Percentiles rank a stretch among this genome's conserved stretches.
Conservation (phyloP, 345 rosid genomes). For the Melastoma malabathricum region DNA sequence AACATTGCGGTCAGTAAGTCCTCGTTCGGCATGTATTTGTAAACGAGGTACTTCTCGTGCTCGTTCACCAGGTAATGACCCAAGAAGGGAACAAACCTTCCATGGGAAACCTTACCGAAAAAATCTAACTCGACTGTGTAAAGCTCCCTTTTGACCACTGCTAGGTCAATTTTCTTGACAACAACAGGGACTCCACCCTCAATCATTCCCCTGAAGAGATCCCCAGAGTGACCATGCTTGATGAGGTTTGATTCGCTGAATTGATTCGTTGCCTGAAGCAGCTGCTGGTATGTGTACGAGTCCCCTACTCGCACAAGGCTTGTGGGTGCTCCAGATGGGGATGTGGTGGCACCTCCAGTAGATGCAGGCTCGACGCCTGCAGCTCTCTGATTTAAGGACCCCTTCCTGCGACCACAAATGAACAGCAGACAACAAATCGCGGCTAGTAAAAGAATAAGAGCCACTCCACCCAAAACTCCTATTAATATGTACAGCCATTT, state of each 20-base stretch:
- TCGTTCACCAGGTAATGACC: conserved; percentile 85
- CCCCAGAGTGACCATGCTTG: conserved; percentile 89
- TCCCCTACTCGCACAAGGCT: conserved; percentile 63
- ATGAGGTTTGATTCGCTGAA: conserved; percentile 63
- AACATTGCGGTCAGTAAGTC: conserved; percentile 72
- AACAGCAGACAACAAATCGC: conserved; percentile 29
- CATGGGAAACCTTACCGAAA: conserved; percentile 60
- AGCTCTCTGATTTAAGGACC: conserved; percentile 32
- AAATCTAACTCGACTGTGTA: conserved; percentile 65
- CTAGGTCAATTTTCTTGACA: conserved; percentile 54
- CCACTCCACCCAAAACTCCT: conserved; percentile 55
- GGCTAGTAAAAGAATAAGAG: conserved; percentile 28
- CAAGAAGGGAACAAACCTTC: conserved; percentile 70
- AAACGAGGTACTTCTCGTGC: conserved; percentile 65
- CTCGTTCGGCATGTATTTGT: conserved; percentile 79
- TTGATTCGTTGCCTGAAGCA: conserved; percentile 56
- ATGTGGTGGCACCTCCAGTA: conserved; percentile 19
- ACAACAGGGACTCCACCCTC: conserved; percentile 53
- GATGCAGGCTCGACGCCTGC: conserved; percentile 48
- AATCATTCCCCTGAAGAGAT: conserved; percentile 56
- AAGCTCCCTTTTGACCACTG: conserved; percentile 39
- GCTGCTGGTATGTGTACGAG: conserved; percentile 60
- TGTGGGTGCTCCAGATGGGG: conserved; percentile 32
- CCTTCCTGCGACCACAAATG: conserved; percentile 29
- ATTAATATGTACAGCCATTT: conserved; percentile 36